Evolutionary conservation across 1,139 yeast genomes (phyloP).

Genomic region (Yamadazyma kanchanaburiensis): DNA sequence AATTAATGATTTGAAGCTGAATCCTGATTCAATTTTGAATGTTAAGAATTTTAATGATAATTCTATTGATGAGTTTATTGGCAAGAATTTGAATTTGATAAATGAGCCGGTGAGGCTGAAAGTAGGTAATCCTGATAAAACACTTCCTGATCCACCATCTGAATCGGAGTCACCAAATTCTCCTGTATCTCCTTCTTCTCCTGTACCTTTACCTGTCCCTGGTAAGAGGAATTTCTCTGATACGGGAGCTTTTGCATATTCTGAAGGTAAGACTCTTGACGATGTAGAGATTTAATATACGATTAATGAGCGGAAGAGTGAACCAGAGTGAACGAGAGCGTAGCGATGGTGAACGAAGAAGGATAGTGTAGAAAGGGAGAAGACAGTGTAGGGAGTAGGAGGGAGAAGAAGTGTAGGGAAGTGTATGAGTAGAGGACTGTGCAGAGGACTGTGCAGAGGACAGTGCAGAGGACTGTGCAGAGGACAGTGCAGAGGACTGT

Average conservation of each 20-base stretch:
- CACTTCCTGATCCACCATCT: neutral
- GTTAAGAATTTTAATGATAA: conserved; percentile 15
- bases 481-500: no score
- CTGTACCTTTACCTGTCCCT: neutral
- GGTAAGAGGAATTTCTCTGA: conserved; percentile 3
- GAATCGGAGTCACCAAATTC: neutral
- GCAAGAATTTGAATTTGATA: conserved; percentile 19
- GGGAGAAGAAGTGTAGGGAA: no score
- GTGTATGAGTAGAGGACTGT: no score
- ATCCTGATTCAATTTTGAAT: conserved; percentile 17
- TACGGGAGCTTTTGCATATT: conserved; percentile 5
- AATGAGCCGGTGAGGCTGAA: conserved; percentile 5
- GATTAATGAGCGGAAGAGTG: no score
- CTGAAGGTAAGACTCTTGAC: conserved; percentile 8
- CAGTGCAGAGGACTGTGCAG: no score
- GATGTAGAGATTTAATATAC: conserved; percentile 5
- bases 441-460: no score
- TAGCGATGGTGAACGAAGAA: no score
- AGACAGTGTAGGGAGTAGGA: no score
- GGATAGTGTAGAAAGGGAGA: no score
- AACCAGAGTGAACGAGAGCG: no score
- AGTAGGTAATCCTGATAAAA: neutral
- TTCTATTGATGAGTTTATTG: conserved; percentile 28
- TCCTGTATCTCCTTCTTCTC: neutral
- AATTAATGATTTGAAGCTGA: conserved; percentile 21